These are phyloP conservation scores for Starmerella geochares DNA, from an alignment of 805 yeast genomes.

Conservation along the genomic window DNA sequence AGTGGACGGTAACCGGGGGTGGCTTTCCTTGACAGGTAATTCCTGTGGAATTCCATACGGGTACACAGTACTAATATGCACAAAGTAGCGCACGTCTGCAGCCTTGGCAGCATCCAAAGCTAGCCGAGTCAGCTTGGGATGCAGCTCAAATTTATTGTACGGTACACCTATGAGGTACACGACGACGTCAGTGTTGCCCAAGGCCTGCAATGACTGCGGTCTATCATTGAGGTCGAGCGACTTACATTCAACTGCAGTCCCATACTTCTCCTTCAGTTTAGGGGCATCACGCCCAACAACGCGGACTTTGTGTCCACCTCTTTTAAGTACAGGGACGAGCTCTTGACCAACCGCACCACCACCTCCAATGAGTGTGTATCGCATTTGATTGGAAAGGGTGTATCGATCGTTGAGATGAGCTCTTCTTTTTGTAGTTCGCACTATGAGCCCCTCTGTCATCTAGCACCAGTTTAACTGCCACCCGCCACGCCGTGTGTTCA, in stretches of 20 bases:
- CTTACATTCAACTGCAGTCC: neutral
- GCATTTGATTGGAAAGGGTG: neutral
- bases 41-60: neutral
- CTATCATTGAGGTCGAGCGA: neutral
- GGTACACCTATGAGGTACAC: neutral
- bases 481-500: too few relatives aligned
- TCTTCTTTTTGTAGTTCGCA: too few relatives aligned
- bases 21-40: neutral
- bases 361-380: neutral
- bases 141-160: neutral
- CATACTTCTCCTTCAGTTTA: neutral
- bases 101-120: neutral
- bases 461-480: too few relatives aligned
- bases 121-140: neutral
- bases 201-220: neutral
- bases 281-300: neutral
- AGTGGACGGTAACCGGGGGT: neutral
- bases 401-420: too few relatives aligned
- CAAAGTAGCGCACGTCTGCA: neutral
- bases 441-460: too few relatives aligned
- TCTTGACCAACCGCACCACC: conserved; percentile 1
- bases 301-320: neutral
- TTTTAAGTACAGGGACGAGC: neutral
- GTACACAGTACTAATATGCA: neutral
- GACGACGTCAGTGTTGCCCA: neutral